phyloP scores from a whole-genome alignment of 148 eudicot species.

The Rhododendron henanense region DNA sequence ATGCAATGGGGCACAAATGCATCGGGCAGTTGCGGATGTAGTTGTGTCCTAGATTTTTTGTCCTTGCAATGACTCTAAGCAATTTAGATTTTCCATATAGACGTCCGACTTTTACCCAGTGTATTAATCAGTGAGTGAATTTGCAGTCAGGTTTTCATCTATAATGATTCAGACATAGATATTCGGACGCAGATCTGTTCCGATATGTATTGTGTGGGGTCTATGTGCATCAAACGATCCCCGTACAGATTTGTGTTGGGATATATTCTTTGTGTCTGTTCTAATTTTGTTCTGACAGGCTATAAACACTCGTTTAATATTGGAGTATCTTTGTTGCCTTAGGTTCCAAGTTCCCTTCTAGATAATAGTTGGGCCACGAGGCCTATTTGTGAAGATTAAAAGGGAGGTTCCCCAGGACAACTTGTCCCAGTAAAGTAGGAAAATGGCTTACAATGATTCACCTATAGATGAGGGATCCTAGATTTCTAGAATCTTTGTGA shows the following conservation, averaged over 20 bases:
- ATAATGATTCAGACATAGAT: no score
- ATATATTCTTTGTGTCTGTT: background rate
- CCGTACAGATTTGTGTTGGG: background rate
- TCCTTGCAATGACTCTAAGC: background rate
- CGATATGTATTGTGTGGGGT: background rate
- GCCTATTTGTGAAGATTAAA: background rate
- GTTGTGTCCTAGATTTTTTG: no score
- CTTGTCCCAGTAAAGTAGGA: background rate
- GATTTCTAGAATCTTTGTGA: background rate
- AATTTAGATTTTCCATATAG: background rate
- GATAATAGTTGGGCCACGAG: background rate
- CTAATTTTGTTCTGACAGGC: background rate
- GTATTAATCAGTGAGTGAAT: background rate
- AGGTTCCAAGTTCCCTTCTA: background rate
- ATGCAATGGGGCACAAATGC: no score
- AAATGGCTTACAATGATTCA: background rate
- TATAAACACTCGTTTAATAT: background rate
- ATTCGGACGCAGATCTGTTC: background rate
- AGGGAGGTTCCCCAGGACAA: background rate
- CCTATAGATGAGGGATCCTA: background rate
- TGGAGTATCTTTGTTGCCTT: background rate
- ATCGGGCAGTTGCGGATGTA: no score
- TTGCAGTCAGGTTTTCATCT: background rate
- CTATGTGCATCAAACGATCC: background rate
- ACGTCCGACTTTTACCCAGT: background rate